Base-by-base conservation (phyloP, 495 filamentous ascomycete species). In the Penicillium antarcticum region DNA sequence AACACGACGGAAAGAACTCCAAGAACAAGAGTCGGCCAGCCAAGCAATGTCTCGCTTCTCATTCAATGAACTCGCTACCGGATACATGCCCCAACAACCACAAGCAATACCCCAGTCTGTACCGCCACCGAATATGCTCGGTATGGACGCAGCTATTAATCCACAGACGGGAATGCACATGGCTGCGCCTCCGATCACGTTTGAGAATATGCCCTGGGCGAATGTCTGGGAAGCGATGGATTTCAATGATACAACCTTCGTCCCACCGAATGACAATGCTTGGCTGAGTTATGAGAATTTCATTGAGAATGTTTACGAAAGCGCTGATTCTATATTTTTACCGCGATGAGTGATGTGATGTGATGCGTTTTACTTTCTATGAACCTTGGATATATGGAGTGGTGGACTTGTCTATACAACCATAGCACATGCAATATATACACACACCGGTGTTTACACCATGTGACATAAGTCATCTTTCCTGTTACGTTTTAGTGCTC, bases 261-360 rank as follows among this genome's bases (percentile, higher is more conserved):
- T 32, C 2, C 31, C 40, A 1, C 51, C 31, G 3, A 51, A 60
- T 48, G 53, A 71, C 35, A 49, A 49, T 23, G 61, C 66, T 1
- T 71, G 68, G 68, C 26, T 54, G 23, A 69, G 61, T 17, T 71
- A 69, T 43, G 65, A 66, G 43, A 70, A 45, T 18, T 71, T 71
- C 43, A 62, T 71, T 29, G 65, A 57, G 2, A 67, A 66, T 48
- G 48, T 71, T 16, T 65, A 65, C 53, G 61, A 62, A 19, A 63
- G 42, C 32, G 55, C 50, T 13, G 59, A 68, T 21, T 51, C 51
- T 24, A 58, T 60, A 31, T 62, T 65, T 39, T 24, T 58, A 5
- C 46, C 58, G 7, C 58, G 52, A 26, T 48, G 32, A 50, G 32
- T 29, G 2, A 29, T 29, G 26, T 29, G 4, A 10, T 29, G 26